Evolutionary conservation across 148 eudicot genomes (phyloP).

Genomic region (Rhododendron henanense): DNA sequence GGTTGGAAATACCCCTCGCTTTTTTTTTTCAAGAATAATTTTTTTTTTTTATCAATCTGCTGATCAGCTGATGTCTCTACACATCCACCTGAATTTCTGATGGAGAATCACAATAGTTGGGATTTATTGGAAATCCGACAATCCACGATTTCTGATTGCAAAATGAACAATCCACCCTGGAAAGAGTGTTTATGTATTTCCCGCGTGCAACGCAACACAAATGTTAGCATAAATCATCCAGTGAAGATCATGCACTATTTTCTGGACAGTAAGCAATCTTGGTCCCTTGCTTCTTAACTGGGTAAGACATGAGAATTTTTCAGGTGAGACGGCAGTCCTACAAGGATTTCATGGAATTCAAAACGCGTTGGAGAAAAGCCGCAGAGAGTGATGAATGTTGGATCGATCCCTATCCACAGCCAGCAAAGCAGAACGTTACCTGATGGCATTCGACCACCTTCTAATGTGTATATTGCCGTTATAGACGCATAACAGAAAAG

Average conservation of each 20-base stretch:
- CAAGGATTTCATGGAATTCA: constrained; percentile 57
- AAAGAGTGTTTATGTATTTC: not conserved
- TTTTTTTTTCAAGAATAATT: not conserved
- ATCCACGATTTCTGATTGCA: not conserved
- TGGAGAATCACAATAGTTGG: not conserved
- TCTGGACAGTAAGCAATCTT: not conserved
- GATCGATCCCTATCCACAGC: constrained; percentile 53
- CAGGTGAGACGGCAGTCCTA: constrained; percentile 84
- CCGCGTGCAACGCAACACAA: not conserved
- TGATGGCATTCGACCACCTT: not conserved
- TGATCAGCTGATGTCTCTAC: not conserved
- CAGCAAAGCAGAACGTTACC: constrained; percentile 14
- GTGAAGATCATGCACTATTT: not conserved
- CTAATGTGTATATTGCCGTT: not conserved
- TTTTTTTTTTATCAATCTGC: not conserved
- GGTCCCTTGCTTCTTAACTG: not conserved
- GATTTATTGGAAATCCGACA: not conserved
- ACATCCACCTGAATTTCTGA: not conserved
- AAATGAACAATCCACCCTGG: not conserved
- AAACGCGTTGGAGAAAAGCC: constrained; percentile 60
- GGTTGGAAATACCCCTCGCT: not conserved
- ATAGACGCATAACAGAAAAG: not conserved
- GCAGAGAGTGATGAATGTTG: constrained; percentile 54
- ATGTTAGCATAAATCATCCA: not conserved
- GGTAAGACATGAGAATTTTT: not conserved